Conservation (phyloP, 2,329 filamentous ascomycete genomes). For the Nigrograna mackinnonii region DNA sequence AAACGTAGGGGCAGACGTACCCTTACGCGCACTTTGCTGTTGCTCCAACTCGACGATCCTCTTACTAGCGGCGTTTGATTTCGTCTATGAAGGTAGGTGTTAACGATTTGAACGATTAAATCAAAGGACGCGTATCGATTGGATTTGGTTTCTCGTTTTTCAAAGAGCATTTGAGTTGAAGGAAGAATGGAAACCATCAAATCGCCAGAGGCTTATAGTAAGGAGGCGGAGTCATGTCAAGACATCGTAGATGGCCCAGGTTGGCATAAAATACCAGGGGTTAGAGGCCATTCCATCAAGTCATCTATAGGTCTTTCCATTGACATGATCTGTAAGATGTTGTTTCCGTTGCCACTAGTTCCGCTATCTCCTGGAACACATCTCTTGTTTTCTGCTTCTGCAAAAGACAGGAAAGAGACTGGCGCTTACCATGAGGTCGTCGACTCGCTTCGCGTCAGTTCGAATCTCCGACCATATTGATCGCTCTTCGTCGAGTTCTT, state of each 20-base stretch:
- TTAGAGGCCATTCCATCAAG: no score
- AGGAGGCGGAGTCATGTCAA: no score
- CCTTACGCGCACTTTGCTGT: constrained; percentile 30
- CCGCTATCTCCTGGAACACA: no score
- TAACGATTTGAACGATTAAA: no score
- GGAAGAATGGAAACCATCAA: no score
- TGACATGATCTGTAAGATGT: neutral
- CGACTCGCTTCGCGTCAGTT: constrained; percentile 49
- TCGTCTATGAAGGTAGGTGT: constrained; percentile 19
- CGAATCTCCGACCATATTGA: constrained; percentile 54
- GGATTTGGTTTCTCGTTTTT: no score
- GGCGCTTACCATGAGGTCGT: constrained; percentile 52
- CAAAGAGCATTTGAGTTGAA: no score
- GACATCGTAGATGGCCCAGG: no score
- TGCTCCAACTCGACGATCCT: constrained; percentile 32
- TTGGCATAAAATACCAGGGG: no score
- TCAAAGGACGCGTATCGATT: no score
- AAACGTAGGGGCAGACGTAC: constrained; percentile 15
- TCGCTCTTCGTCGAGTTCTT: constrained; percentile 55
- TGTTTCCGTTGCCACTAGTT: neutral
- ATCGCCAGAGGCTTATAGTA: no score
- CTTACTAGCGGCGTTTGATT: constrained; percentile 33
- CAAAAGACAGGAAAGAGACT: neutral
- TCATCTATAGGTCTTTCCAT: no score
- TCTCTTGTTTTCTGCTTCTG: neutral